Evolutionary conservation across 345 rosid species (phyloP).

Genomic region (Moringa oleifera): DNA sequence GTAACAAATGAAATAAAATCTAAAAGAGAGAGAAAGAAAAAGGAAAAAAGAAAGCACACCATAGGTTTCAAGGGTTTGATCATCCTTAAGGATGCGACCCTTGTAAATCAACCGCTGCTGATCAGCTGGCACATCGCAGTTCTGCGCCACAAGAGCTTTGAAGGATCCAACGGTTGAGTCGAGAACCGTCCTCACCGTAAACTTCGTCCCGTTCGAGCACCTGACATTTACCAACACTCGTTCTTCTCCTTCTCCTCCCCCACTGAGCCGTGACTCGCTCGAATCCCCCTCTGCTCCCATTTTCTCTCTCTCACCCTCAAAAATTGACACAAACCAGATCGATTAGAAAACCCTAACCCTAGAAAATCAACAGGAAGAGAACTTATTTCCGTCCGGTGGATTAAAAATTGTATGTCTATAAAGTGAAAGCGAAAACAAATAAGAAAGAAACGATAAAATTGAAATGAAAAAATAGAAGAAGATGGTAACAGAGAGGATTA

Average conservation of each 20-base stretch:
- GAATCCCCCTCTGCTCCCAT: conserved; percentile 68
- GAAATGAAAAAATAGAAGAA: neutral
- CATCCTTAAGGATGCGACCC: conserved; percentile 84
- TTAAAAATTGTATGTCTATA: neutral
- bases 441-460: too few species aligned
- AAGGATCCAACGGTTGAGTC: conserved; percentile 56
- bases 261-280: conserved; percentile 40
- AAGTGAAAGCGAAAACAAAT: neutral
- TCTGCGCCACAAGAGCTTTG: conserved; percentile 54
- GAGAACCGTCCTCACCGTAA: conserved; percentile 38
- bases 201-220: conserved; percentile 64
- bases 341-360: conserved; percentile 18
- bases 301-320: neutral
- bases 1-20: too few species aligned
- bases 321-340: conserved; percentile 1
- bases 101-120: conserved; percentile 82
- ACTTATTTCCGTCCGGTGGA: too few species aligned
- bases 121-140: conserved; percentile 64
- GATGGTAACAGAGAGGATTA: neutral
- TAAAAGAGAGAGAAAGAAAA: neutral
- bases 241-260: conserved; percentile 26
- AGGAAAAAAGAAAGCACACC: conserved; percentile 25
- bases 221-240: conserved; percentile 46
- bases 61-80: conserved; percentile 64
- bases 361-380: neutral